Conservation (phyloP, 2,329 filamentous ascomycete species). For the Chrysoporthe cubensis region DNA sequence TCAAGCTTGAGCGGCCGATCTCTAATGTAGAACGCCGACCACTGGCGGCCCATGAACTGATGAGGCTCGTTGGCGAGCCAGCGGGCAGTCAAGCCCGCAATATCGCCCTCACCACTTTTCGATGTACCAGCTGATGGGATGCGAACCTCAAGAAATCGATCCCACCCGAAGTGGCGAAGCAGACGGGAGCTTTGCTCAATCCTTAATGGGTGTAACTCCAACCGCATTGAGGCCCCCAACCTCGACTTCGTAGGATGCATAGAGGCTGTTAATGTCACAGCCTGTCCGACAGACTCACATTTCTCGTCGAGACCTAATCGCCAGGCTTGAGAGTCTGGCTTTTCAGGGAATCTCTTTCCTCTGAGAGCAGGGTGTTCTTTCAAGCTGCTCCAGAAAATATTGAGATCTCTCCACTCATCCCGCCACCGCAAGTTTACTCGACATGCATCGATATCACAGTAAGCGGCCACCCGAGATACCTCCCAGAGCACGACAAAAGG, state of each 20-base stretch:
- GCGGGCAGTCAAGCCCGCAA: constrained; percentile 40
- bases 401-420: constrained; percentile 48
- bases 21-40: constrained; percentile 52
- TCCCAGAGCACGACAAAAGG: constrained; percentile 59
- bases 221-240: constrained; percentile 46
- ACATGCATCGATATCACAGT: constrained; percentile 49
- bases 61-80: constrained; percentile 49
- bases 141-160: constrained; percentile 61
- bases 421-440: constrained; percentile 43
- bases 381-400: constrained; percentile 40
- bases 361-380: constrained; percentile 39
- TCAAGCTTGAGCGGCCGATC: constrained; percentile 43
- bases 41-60: constrained; percentile 50
- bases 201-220: constrained; percentile 53
- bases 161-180: constrained; percentile 59
- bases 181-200: constrained; percentile 57
- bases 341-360: constrained; percentile 53
- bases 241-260: constrained; percentile 23
- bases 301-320: constrained; percentile 40
- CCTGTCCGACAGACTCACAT: constrained; percentile 14
- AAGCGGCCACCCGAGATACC: constrained; percentile 50
- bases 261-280: constrained; percentile 23
- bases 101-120: constrained; percentile 38
- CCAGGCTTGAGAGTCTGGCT: constrained; percentile 51
- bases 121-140: constrained; percentile 47